Conservation (phyloP, 305 asterid species). For the Rubia balearica region DNA sequence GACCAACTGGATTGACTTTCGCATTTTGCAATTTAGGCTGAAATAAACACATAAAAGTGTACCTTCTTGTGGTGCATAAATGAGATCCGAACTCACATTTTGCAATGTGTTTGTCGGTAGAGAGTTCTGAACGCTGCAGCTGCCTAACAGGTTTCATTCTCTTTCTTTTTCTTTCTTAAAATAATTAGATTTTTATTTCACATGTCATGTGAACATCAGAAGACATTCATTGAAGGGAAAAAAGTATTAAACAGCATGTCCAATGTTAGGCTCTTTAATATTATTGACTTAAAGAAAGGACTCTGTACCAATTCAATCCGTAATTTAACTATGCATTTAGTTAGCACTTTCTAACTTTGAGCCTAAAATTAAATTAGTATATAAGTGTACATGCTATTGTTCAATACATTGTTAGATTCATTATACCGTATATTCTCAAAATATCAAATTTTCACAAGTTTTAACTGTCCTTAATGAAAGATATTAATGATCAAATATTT, state of each 20-base stretch:
- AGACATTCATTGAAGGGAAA: neutral
- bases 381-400: too few relatives aligned
- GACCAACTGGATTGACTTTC: neutral
- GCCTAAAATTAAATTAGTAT: too few relatives aligned
- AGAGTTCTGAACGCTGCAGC: neutral
- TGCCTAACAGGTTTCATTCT: neutral
- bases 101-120: neutral
- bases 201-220: neutral
- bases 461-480: too few relatives aligned
- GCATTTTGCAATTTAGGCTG: neutral
- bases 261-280: neutral
- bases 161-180: neutral
- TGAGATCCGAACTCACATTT: neutral
- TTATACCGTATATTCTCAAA: too few relatives aligned
- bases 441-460: too few relatives aligned
- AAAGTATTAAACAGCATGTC: neutral
- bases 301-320: too few relatives aligned
- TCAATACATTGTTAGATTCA: too few relatives aligned
- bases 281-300: too few relatives aligned
- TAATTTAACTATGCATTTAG: too few relatives aligned
- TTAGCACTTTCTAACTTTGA: too few relatives aligned
- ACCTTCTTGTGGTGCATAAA: neutral
- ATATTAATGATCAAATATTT: too few relatives aligned
- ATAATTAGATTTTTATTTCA: neutral
- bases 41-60: neutral